phyloP scores from a whole-genome alignment of 2,329 filamentous ascomycete genomes.

The Fusarium solani-melongenae region DNA sequence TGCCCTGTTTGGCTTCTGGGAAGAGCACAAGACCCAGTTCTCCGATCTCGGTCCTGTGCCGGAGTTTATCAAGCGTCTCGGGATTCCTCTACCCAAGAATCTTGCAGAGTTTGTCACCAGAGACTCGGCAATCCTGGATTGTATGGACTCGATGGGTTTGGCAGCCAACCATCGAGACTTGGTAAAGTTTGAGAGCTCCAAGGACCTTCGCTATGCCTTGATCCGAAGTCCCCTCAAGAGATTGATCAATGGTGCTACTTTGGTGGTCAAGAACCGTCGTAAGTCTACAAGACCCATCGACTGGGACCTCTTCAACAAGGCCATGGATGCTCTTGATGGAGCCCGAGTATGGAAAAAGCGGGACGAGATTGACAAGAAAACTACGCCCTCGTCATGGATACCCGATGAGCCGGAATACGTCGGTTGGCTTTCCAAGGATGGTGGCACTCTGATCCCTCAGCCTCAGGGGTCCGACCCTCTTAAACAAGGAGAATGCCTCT shows the following conservation, averaged over 20 bases:
- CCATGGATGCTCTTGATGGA: conserved; percentile 49
- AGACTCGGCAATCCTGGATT: conserved; percentile 54
- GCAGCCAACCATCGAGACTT: conserved; percentile 53
- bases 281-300: conserved; percentile 52
- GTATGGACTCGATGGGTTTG: conserved; percentile 49
- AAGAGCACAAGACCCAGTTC: conserved; percentile 53
- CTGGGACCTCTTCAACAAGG: conserved; percentile 44
- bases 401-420: conserved; percentile 50
- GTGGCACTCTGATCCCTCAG: background rate
- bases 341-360: conserved; percentile 49
- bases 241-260: conserved; percentile 50
- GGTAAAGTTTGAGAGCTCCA: conserved; percentile 56
- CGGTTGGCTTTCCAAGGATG: conserved; percentile 47
- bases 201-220: conserved; percentile 50
- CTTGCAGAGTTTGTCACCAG: conserved; percentile 52
- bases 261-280: conserved; percentile 51
- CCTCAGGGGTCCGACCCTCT: background rate
- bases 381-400: conserved; percentile 53
- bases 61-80: conserved; percentile 35
- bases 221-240: conserved; percentile 52
- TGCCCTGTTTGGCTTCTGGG: conserved; percentile 53
- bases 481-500: conserved; percentile 48
- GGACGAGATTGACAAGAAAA: conserved; percentile 43
- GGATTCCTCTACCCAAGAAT: conserved; percentile 45
- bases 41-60: conserved; percentile 48